Conservation (phyloP, 768 basidiomycete species). For the Serpula lacrymans region DNA sequence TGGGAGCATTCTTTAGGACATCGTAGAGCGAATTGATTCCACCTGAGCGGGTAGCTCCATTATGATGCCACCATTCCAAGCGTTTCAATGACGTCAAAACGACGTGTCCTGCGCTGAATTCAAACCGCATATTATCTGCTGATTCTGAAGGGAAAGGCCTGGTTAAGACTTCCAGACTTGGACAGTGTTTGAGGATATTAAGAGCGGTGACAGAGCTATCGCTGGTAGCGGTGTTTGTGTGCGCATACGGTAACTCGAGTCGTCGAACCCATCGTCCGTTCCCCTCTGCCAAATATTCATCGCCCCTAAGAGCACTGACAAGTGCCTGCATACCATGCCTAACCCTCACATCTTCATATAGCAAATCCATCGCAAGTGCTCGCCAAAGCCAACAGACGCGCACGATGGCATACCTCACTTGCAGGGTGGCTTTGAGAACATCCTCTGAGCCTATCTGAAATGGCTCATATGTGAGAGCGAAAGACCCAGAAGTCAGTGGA, state of each 20-base stretch:
- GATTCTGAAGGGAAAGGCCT: conserved; percentile 44
- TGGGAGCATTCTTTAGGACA: conserved; percentile 51
- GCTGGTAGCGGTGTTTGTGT: conserved; percentile 39
- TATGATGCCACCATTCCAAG: conserved; percentile 68
- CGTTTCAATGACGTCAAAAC: conserved; percentile 51
- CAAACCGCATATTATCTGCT: conserved; percentile 41
- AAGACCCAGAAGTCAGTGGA: conserved; percentile 21
- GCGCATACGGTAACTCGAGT: conserved; percentile 54
- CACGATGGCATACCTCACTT: conserved; percentile 39
- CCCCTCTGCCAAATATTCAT: conserved; percentile 13
- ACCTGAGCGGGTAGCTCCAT: conserved; percentile 53
- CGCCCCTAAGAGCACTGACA: conserved; percentile 28
- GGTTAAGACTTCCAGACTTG: conserved; percentile 51
- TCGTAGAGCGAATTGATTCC: conserved; percentile 60
- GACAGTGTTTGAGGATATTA: conserved; percentile 47
- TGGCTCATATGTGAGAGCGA: conserved; percentile 40
- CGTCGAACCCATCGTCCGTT: conserved; percentile 47
- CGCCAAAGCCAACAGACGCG: conserved; percentile 60
- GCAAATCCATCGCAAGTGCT: conserved; percentile 38
- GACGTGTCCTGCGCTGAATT: conserved; percentile 48
- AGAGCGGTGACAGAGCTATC: conserved; percentile 33
- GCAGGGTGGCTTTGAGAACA: conserved; percentile 23
- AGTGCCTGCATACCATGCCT: conserved; percentile 22
- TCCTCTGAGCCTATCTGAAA: conserved; percentile 40
- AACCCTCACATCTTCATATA: conserved; percentile 55